Percentiles rank a stretch among this genome's conserved stretches.
These are phyloP conservation scores for Coprinopsis sp. DNA, from an alignment of 768 basidiomycete species.

Conservation along the genomic window DNA sequence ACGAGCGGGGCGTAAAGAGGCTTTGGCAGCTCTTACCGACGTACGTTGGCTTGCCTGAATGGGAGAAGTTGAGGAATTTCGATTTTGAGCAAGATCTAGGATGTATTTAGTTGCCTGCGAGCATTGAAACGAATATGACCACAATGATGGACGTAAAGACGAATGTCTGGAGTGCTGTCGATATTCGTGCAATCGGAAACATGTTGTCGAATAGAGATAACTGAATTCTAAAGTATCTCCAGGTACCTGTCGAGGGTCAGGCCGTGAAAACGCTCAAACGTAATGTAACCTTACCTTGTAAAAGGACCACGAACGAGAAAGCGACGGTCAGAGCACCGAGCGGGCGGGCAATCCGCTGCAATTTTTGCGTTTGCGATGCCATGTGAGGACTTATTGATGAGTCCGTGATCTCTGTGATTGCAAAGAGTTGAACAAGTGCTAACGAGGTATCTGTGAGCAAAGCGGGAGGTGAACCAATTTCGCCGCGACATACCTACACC, in stretches of 20 bases:
- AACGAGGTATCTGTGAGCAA: not conserved
- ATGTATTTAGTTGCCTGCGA: not conserved
- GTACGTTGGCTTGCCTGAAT: not conserved
- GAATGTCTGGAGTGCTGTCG: not conserved
- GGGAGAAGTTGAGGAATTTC: not conserved
- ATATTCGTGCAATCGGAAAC: slow-evolving; percentile 7
- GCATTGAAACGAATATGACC: not conserved
- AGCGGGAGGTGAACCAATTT: not conserved
- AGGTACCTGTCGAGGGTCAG: not conserved
- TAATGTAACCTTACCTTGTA: slow-evolving; percentile 7
- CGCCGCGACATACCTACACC: slow-evolving; percentile 41
- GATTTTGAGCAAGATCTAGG: no score
- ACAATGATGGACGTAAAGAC: not conserved
- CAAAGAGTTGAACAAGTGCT: slow-evolving; percentile 13
- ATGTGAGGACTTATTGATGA: not conserved
- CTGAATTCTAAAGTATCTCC: slow-evolving; percentile 11
- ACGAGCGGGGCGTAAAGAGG: not conserved
- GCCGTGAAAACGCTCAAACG: not conserved
- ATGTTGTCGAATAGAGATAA: slow-evolving; percentile 1
- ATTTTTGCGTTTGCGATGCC: not conserved
- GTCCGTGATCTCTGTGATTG: slow-evolving; percentile 6
- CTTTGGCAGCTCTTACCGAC: not conserved
- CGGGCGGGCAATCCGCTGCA: slow-evolving; percentile 5
- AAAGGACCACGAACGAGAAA: slow-evolving; percentile 3
- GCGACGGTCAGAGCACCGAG: slow-evolving; percentile 7